phyloP scores from a whole-genome alignment of 352 stramenopile species.

The Phytopythium aichiense region DNA sequence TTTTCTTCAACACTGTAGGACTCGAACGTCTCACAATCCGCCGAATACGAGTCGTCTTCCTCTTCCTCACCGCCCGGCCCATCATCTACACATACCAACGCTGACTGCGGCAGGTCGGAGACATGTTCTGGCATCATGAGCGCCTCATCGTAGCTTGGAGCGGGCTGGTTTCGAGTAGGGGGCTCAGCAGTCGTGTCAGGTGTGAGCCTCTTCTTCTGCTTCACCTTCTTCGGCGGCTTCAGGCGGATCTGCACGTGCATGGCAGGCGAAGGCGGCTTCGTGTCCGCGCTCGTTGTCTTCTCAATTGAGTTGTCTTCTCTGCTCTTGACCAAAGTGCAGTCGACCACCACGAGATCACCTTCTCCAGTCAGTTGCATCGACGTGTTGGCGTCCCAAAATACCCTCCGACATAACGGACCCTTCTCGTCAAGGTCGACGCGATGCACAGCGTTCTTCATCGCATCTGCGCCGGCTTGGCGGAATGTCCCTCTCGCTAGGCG shows the following conservation, averaged over 20 bases:
- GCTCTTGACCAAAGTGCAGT: neutral
- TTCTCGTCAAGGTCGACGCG: neutral
- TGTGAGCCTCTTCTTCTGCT: neutral
- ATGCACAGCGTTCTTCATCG: neutral
- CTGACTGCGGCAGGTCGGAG: neutral
- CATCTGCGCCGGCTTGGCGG: neutral
- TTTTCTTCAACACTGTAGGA: slow-evolving; percentile 13
- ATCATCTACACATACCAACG: neutral
- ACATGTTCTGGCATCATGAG: slow-evolving; percentile 21
- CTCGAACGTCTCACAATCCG: slow-evolving; percentile 34
- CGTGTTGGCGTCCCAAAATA: neutral
- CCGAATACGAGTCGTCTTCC: slow-evolving; percentile 26
- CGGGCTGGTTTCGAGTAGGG: slow-evolving; percentile 6
- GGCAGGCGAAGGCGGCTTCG: slow-evolving; percentile 15
- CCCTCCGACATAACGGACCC: neutral
- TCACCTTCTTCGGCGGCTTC: slow-evolving; percentile 15
- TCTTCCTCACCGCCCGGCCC: slow-evolving; percentile 6
- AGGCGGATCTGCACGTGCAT: slow-evolving; percentile 28
- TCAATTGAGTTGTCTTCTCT: neutral
- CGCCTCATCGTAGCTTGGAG: slow-evolving; percentile 37
- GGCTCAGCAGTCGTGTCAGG: too few relatives aligned
- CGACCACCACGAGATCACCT: neutral
- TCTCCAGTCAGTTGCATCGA: neutral
- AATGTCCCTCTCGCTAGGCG: neutral
- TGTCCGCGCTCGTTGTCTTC: neutral